Base-by-base conservation (phyloP, 2,329 filamentous ascomycete genomes). In the Alternaria longipes region DNA sequence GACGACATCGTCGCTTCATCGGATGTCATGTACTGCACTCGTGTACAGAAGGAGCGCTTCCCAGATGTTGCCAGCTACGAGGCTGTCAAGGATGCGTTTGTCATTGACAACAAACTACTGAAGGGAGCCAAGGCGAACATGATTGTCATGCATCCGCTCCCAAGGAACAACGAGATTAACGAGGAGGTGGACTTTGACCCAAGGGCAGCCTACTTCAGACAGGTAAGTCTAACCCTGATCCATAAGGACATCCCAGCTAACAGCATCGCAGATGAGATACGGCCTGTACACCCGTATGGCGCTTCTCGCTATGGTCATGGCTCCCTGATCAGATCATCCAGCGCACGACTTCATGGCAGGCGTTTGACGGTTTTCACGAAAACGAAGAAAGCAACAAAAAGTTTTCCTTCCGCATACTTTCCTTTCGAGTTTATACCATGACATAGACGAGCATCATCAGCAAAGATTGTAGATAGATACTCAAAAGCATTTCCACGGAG, bases 101-200 rank as follows among this genome's bases (percentile, higher is more conserved):
- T 97, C 59, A 90, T 99, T 63, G 92, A 97, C 84, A 97, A 97
- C 78, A 88, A 89, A 71, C 91, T 94, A 20, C 85, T 99, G 74
- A 94, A 93, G 84, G 85, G 94, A 73, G 94, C 95, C 54, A 99
- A 99, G 89, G 86, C 85, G 78, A 91, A 91, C 74, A 97, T 97
- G 89, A 88, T 97, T 66, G 91, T 99, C 66, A 89, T 99, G 89
- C 95, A 99, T 82, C 95, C 95, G 59, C 85, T 99, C 74, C 95
- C 95, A 41, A 87, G 95, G 74, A 98, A 98, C 76, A 89, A 91
- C 68, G 95, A 99, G 86, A 90, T 99, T 77, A 89, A 90, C 34
- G 93, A 96, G 81, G 95, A 99, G 84, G 93, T 99, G 50, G 95
- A 99, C 81, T 97, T 96, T 82, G 95, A 99, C 83, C 93, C 96